Percentiles rank a stretch among this genome's conserved stretches.
These are phyloP conservation scores for Lizonia empirigonia DNA, from an alignment of 2,329 filamentous ascomycete genomes.

Conservation along the genomic window DNA sequence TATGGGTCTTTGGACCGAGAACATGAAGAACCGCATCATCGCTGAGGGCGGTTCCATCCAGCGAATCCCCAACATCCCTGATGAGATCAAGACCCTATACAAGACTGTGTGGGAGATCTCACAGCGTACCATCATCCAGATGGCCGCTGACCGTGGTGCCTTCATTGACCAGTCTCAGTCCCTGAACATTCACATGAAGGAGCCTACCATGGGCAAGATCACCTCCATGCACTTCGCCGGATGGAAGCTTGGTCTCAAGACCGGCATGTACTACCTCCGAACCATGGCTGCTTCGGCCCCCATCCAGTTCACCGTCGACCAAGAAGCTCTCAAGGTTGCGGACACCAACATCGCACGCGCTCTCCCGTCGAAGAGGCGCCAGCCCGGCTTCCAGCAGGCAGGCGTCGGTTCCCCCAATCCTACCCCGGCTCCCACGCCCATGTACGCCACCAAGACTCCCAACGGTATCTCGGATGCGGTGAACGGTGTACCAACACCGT, in stretches of 20 bases:
- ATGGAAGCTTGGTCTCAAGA: conserved; percentile 99
- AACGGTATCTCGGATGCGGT: conserved; percentile 45
- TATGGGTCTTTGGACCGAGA: conserved; percentile 96
- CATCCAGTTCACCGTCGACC: conserved; percentile 98
- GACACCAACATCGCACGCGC: conserved; percentile 78
- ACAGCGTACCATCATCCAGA: conserved; percentile 92
- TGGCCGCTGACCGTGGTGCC: conserved; percentile 96
- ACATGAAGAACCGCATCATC: conserved; percentile 99
- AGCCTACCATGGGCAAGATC: conserved; percentile 99
- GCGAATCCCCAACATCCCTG: conserved; percentile 94
- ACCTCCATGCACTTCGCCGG: conserved; percentile 99
- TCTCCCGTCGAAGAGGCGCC: conserved; percentile 69
- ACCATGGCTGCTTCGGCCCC: conserved; percentile 96
- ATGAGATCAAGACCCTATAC: conserved; percentile 95
- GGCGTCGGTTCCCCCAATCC: conserved; percentile 54
- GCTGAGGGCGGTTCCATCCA: conserved; percentile 94
- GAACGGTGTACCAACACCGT: conserved; percentile 72
- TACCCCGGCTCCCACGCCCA: conserved; percentile 69
- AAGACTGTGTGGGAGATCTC: conserved; percentile 99
- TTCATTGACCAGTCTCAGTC: conserved; percentile 99
- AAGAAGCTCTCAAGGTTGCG: conserved; percentile 86
- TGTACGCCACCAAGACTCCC: conserved; percentile 65
- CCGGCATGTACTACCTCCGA: conserved; percentile 99
- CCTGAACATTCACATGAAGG: conserved; percentile 99
- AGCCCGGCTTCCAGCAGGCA: conserved; percentile 33